A percentile compares a stretch with the other conserved stretches of the same genome.
Evolutionary conservation across 2,329 filamentous ascomycete species (phyloP).

Genomic region (Xylariaceae sp.): DNA sequence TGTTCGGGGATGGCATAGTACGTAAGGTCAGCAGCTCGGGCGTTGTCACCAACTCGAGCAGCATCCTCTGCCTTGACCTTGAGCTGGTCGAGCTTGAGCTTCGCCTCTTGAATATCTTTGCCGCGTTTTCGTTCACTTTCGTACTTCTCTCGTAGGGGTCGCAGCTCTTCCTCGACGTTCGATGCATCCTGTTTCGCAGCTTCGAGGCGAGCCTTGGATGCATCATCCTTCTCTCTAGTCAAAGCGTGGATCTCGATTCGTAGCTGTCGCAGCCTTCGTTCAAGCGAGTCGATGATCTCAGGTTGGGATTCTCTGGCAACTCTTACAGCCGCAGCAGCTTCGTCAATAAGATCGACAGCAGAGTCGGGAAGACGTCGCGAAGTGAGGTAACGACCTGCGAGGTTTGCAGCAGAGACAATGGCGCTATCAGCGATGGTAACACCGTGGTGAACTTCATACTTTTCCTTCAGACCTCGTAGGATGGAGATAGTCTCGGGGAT

Average conservation of each 20-base stretch:
- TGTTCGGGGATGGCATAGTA: conserved; percentile 98
- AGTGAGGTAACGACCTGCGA: conserved; percentile 91
- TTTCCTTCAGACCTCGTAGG: conserved; percentile 94
- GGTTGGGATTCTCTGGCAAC: conserved; percentile 95
- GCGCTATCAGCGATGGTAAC: conserved; percentile 94
- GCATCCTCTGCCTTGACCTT: conserved; percentile 91
- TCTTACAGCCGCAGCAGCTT: conserved; percentile 91
- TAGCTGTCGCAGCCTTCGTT: conserved; percentile 82
- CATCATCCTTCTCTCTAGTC: conserved; percentile 89
- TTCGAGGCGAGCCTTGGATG: conserved; percentile 74
- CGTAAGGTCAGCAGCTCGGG: conserved; percentile 85
- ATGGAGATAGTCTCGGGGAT: conserved; percentile 92
- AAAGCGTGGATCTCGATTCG: conserved; percentile 97
- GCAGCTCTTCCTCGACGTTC: conserved; percentile 89
- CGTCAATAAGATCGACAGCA: conserved; percentile 92
- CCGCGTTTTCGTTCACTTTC: conserved; percentile 86
- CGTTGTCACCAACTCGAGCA: conserved; percentile 77
- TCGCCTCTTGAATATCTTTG: conserved; percentile 87
- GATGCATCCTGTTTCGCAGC: conserved; percentile 85
- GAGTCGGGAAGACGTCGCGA: conserved; percentile 88
- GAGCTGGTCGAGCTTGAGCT: conserved; percentile 87
- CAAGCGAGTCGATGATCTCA: conserved; percentile 89
- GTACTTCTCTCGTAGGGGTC: conserved; percentile 90
- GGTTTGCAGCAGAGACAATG: conserved; percentile 82
- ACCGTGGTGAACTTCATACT: conserved; percentile 96